A percentile compares a stretch with the other conserved stretches of the same genome.
Conservation (phyloP, 306 rosid species). For the Albizia julibrissin region DNA sequence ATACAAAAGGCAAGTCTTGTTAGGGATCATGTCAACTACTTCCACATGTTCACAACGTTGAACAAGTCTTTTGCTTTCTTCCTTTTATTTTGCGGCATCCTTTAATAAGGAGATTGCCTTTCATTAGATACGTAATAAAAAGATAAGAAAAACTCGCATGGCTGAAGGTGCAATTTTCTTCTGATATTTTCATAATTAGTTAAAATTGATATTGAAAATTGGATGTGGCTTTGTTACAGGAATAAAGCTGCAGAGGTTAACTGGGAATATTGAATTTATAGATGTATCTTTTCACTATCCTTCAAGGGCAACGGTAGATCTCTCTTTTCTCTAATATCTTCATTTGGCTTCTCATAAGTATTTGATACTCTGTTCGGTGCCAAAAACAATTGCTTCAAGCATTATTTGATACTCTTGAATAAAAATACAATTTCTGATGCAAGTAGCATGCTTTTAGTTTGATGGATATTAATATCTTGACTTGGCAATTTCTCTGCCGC, state of each 20-base stretch:
- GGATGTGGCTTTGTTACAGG: slow-evolving; percentile 53
- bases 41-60: slow-evolving; percentile 25
- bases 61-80: slow-evolving; percentile 23
- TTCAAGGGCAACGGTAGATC: slow-evolving; percentile 76
- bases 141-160: not conserved
- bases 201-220: slow-evolving; percentile 24
- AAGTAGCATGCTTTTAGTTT: not conserved
- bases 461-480: not conserved
- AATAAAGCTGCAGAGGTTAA: slow-evolving; percentile 58
- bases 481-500: not conserved
- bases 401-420: not conserved
- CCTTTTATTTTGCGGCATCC: slow-evolving; percentile 25
- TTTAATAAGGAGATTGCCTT: not conserved
- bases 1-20: slow-evolving; percentile 63
- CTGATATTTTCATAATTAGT: not conserved
- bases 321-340: slow-evolving; percentile 34
- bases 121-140: slow-evolving; percentile 17
- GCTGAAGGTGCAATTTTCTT: slow-evolving; percentile 17
- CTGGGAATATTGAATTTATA: slow-evolving; percentile 68
- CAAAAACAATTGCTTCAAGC: slow-evolving; percentile 10
- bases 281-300: slow-evolving; percentile 83
- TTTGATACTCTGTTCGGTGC: not conserved
- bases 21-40: slow-evolving; percentile 23
- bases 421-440: slow-evolving; percentile 15
- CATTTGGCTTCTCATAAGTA: slow-evolving; percentile 13